Base-by-base conservation (phyloP, 2,329 filamentous ascomycete genomes). In the Cercospora zeina region DNA sequence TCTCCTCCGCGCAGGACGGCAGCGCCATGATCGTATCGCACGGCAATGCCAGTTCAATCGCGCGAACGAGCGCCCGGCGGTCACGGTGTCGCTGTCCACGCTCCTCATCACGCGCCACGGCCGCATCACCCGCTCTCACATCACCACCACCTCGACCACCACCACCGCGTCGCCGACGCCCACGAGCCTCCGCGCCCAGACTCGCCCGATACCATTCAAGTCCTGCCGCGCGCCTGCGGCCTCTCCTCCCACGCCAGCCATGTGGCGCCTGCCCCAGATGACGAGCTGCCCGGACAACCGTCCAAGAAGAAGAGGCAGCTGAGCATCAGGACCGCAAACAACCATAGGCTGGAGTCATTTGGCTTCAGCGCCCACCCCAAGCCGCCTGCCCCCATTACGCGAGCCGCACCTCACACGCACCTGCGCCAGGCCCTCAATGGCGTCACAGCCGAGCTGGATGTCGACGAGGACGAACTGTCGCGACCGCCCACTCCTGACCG, bases 341-440 rank as follows among this genome's bases (percentile, higher is more conserved):
- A 58, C 42, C 45, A 58, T 31, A 70, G 65, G 9, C 68, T 72
- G 62, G 69, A 71, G 59, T 59, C 65, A 50, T 66, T 65, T 62
- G 54, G 57, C 62, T 50, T 60, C 58, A 39, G 31, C 39, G 47
- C 63, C 8, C 65, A 64, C 39, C 65, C 69, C 33, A 70, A 68
- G 65, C 78, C 78, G 51, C 79, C 78, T 31, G 77, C 74, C 66
- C 77, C 76, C 63, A 70, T 79, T 68, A 76, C 75, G 58, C 73
- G 78, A 62, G 74, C 75, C 70, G 74, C 78, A 66, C 77, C 78
- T 57, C 75, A 79, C 70, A 77, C 76, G 59, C 72, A 73, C 57
- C 68, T 80, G 47, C 65, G 78, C 39, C 73, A 76, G 69, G 76
- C 76, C 21, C 74, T 77, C 60, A 80, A 80, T 69, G 78, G 78